Evolutionary conservation across 1,284 basidiomycete species (phyloP).

Genomic region (Athelia sp.): DNA sequence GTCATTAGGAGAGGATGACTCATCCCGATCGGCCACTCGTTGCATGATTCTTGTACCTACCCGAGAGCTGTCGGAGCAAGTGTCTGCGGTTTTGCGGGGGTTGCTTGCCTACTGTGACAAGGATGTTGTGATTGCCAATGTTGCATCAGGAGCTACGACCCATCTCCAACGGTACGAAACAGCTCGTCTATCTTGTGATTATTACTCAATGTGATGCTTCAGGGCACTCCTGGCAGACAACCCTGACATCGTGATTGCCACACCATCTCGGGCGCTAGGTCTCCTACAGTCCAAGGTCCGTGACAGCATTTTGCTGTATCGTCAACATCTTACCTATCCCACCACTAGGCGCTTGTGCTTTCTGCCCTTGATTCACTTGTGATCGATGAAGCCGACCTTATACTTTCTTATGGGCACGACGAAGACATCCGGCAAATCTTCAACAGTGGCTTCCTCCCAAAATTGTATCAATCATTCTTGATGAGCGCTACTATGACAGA

Average conservation of each 20-base stretch:
- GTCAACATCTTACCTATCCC: constrained; percentile 32
- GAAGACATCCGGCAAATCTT: constrained; percentile 88
- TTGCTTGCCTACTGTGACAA: constrained; percentile 76
- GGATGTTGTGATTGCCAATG: constrained; percentile 72
- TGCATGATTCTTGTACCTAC: constrained; percentile 92
- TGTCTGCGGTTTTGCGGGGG: constrained; percentile 64
- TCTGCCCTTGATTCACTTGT: constrained; percentile 79
- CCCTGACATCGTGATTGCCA: constrained; percentile 91
- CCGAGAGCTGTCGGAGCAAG: constrained; percentile 90
- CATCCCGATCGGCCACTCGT: constrained; percentile 57
- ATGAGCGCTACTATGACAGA: constrained; percentile 99
- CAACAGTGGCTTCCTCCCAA: constrained; percentile 73
- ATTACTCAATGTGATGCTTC: neutral
- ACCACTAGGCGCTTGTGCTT: constrained; percentile 36
- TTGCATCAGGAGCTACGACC: constrained; percentile 69
- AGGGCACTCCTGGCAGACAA: constrained; percentile 83
- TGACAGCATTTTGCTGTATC: neutral
- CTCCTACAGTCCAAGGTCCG: constrained; percentile 77
- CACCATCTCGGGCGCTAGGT: constrained; percentile 80
- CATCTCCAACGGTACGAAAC: constrained; percentile 74
- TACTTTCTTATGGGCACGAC: constrained; percentile 96
- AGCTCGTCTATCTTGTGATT: too few relatives aligned
- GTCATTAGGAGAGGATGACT: constrained; percentile 33
- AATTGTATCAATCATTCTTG: constrained; percentile 89
- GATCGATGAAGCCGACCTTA: constrained; percentile 97